Evolutionary conservation across 2,329 filamentous ascomycete species (phyloP).

Genomic region (Trichoderma sp.): DNA sequence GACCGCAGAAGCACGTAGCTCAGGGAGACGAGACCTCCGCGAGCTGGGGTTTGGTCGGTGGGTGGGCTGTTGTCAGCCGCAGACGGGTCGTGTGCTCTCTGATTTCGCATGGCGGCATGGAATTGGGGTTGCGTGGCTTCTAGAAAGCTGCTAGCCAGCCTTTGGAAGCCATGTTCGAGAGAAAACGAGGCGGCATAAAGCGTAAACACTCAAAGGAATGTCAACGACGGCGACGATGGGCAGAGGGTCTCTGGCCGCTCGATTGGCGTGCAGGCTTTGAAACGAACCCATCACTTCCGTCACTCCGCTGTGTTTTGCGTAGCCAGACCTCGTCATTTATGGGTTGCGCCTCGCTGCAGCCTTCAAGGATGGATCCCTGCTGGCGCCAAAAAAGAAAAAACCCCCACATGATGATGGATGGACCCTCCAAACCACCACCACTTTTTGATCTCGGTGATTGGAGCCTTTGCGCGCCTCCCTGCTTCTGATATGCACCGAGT

Average conservation of each 20-base stretch:
- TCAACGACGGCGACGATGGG: neutral
- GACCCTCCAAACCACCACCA: slow-evolving; percentile 24
- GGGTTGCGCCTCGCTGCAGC: slow-evolving; percentile 23
- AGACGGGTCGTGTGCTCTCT: slow-evolving; percentile 17
- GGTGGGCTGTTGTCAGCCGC: slow-evolving; percentile 17
- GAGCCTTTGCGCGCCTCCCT: slow-evolving; percentile 6
- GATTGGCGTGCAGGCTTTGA: slow-evolving; percentile 23
- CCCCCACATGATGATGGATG: slow-evolving; percentile 26
- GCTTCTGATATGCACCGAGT: neutral
- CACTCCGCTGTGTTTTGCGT: slow-evolving; percentile 25
- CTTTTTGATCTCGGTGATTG: slow-evolving; percentile 14
- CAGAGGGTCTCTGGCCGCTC: neutral
- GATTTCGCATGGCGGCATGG: neutral
- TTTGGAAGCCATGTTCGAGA: neutral
- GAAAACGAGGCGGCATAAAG: neutral
- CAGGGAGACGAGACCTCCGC: slow-evolving; percentile 13
- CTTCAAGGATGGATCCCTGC: slow-evolving; percentile 15
- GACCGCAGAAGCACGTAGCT: neutral
- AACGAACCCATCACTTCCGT: slow-evolving; percentile 22
- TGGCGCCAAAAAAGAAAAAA: slow-evolving; percentile 16
- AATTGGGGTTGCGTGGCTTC: neutral
- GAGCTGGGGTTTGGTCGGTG: neutral
- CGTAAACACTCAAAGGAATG: neutral
- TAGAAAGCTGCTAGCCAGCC: neutral
- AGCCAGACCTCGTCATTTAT: slow-evolving; percentile 22